Evolutionary conservation across 352 stramenopile genomes (phyloP), one percentile per base, ranked within the genome.

Genomic region (Phytopythium ostracodes): DNA sequence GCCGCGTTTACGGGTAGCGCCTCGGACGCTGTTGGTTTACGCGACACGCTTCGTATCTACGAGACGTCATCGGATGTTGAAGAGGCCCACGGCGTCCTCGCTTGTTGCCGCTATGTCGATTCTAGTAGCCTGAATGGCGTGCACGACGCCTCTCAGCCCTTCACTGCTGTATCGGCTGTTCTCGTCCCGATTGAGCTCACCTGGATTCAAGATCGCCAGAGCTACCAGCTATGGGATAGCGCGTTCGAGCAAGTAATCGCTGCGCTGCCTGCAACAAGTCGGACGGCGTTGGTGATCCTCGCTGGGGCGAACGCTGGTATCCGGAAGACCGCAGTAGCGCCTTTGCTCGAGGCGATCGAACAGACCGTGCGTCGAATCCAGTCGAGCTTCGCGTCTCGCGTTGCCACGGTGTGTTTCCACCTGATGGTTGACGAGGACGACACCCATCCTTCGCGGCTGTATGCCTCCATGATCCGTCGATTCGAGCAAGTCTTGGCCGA

Each of bases 61-160:
- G 47, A 71, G 24, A 75, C 56, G 17, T 66, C n/a, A 66, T n/a
- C 53, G 60, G n/a, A 22, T 47, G 15, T 25, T 20, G 8, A 62
- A 18, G 24, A 44, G 4, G 53, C 71, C 7, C 18, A 25, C 20
- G 67, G 63, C 22, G 51, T 86, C 54, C 61, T 65, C 22, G 63
- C 89, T 25, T 92, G 83, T 59, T 88, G 68, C 58, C 76, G 78
- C 12, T 91, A 89, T 62, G 40, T 91, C n/a, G 66, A 84, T 62
- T 71, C 69, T 27, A 75, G 50, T 18, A 69, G 68, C 44, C 43
- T 68, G 9, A 54, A 59, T 10, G 54, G 36, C 10, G 38, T 67
- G 15, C 67, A 47, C 12, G 43, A 27, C 12, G 22, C 25, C 9
- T 43, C 65, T 12, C 50, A 73, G 35, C 72, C 84, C 44, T 62